Base-by-base conservation (phyloP, 1,284 basidiomycete genomes). In the Anthracocystis walkeri region DNA sequence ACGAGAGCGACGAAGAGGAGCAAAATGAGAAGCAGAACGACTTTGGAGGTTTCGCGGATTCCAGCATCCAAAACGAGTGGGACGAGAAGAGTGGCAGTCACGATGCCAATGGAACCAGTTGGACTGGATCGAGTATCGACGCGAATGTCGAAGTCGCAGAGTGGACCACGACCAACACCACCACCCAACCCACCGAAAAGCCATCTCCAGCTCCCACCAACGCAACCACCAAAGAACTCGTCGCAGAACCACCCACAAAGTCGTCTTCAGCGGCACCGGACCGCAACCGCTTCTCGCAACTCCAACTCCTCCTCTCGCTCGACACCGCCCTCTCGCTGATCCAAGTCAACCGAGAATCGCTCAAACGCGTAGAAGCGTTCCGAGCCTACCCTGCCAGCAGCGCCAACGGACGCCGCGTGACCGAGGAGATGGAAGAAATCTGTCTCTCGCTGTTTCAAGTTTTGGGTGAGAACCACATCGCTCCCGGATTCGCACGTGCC, bases 281-380 rank as follows among this genome's bases (percentile, higher is more conserved):
- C 42, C 35, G 50, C 21, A 56, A 29, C 49, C 7, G 63, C 2
- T 66, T 75, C 23, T 55, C 58, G 0, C 42, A 57, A 2, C 65
- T 79, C 2, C 58, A 90, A 75, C 89, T 90, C 3, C 88, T 97
- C 1, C 90, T 99, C 3, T 97, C 94, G 1, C 89, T 99, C 4
- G 95, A 98, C 81, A 90, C 92, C 2, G 94, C 94, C 0, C 88
- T 99, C 0, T 92, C 96, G 81, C 89, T 98, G 31, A 96, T 99
- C 63, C 94, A 98, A 75, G 91, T 92, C 0, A 91, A 94, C 79
- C 91, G 95, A 55, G 94, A 97, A 68, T 90, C 91, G 0, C 88
- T 97, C 52, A 97, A 97, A 86, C 90, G 96, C 10, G 91, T 94
- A 3, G 94, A 98, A 84, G 94, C 92, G 2, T 99, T 97, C 84